Conservation (phyloP, 1,139 yeast genomes). For the Yamadazyma aaseri region DNA sequence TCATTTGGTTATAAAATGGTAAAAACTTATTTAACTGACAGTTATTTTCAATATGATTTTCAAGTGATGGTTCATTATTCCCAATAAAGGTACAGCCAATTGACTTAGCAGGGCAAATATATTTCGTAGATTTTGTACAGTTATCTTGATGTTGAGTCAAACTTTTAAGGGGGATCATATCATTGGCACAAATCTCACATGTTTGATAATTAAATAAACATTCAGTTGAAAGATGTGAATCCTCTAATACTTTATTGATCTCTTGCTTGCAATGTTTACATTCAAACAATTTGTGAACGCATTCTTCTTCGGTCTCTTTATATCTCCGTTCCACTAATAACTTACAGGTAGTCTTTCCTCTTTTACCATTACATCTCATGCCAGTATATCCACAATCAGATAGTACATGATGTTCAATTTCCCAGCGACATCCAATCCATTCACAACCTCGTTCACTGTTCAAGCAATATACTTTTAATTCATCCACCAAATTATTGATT, state of each 20-base stretch:
- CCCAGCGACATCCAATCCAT: conserved; percentile 63
- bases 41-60: conserved; percentile 33
- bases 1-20: conserved; percentile 27
- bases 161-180: conserved; percentile 37
- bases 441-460: conserved; percentile 55
- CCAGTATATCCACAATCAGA: conserved; percentile 53
- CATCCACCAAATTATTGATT: conserved; percentile 61
- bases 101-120: conserved; percentile 39
- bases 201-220: conserved; percentile 42
- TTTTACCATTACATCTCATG: conserved; percentile 40
- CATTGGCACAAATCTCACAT: conserved; percentile 42
- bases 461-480: conserved; percentile 56
- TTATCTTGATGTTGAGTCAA: conserved; percentile 34
- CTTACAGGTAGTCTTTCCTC: conserved; percentile 15
- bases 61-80: conserved; percentile 36
- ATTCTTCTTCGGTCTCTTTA: conserved; percentile 16
- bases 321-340: conserved; percentile 15
- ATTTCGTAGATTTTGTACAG: conserved; percentile 32
- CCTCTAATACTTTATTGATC: conserved; percentile 31
- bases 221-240: conserved; percentile 34
- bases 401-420: conserved; percentile 50
- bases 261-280: conserved; percentile 41
- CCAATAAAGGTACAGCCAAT: conserved; percentile 47
- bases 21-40: conserved; percentile 35
- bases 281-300: conserved; percentile 34